Evolutionary conservation across 192 early-diverging fungal genomes (phyloP).

Genomic region (Entomortierella beljakovae): DNA sequence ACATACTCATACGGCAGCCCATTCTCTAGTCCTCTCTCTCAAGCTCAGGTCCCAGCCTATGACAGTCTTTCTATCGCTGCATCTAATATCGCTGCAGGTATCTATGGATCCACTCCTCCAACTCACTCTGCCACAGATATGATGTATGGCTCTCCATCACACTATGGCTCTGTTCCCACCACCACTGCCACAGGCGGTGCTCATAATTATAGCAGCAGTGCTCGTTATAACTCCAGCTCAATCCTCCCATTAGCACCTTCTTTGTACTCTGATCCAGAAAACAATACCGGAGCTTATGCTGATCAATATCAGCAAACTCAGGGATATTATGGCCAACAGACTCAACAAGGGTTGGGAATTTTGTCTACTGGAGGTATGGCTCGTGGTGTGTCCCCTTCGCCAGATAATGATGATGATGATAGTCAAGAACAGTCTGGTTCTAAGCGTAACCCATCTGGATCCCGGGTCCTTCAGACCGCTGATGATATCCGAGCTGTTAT

Average conservation of each 20-base stretch:
- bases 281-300: background rate
- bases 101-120: slow-evolving; percentile 28
- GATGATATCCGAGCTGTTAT: slow-evolving; percentile 43
- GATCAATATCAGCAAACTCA: slow-evolving; percentile 31
- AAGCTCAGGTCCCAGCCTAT: slow-evolving; percentile 19
- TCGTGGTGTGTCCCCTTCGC: slow-evolving; percentile 10
- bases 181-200: too few relatives aligned
- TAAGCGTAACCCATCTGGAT: slow-evolving; percentile 8
- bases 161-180: slow-evolving; percentile 5
- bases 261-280: slow-evolving; percentile 21
- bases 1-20: slow-evolving; percentile 37
- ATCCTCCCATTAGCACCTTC: slow-evolving; percentile 21
- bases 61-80: slow-evolving; percentile 24
- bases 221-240: slow-evolving; percentile 13
- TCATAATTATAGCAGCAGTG: slow-evolving; percentile 6
- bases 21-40: slow-evolving; percentile 19
- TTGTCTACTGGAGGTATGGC: slow-evolving; percentile 30
- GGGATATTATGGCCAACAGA: slow-evolving; percentile 17
- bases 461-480: background rate
- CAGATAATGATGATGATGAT: background rate
- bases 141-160: slow-evolving; percentile 21
- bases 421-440: background rate
- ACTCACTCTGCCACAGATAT: slow-evolving; percentile 5
- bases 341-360: slow-evolving; percentile 34
- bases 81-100: slow-evolving; percentile 5